Base-by-base conservation (phyloP, 768 basidiomycete species). In the Rickenella mellea region DNA sequence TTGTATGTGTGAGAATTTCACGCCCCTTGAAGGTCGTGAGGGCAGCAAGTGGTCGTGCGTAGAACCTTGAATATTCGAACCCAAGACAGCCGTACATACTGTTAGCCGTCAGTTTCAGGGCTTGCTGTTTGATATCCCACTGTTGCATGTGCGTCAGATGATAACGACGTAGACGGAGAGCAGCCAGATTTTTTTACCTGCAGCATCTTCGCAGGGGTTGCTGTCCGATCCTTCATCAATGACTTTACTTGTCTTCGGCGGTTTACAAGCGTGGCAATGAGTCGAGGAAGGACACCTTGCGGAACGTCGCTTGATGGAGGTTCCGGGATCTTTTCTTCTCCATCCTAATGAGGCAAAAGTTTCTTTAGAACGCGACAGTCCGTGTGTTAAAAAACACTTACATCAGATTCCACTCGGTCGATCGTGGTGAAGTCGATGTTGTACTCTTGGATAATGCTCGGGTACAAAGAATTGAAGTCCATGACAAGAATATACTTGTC, bases 21-120 rank as follows among this genome's bases (percentile, higher is more conserved):
- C 96, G 83, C 53, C 96, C 96, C 61, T 94, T 98, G 75, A 79
- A 92, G 0, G 96, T 99, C 17, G 93, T 98, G 37, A 99, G 73
- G 32, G 96, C 91, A 12, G 96, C 96, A n/a, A 99, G 77, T 0
- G 93, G 91, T 31, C 89, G 76, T 17, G 96, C 96, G 50, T 92
- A 97, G 69, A 98, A 98, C 39, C 96, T 70, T 8, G 96, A 97
- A 52, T 91, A 86, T 55, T 93, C 91, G 57, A 97, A 98, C 37
- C 96, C 96, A 17, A 99, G 80, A 69, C 96, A 99, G 14, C 96
- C 96, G 61, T 99, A 99, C 96, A 98, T 99, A 70, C 89, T 93
- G 67, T 99, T 98, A 38, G 96, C 96, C 4, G 96, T 99, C 26
- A 98, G 78, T 65, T 98, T 98, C 39, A 98, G 69, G 1, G 96